phyloP scores from a whole-genome alignment of 202 grass and related monocot genomes.

The Setaria italica region DNA sequence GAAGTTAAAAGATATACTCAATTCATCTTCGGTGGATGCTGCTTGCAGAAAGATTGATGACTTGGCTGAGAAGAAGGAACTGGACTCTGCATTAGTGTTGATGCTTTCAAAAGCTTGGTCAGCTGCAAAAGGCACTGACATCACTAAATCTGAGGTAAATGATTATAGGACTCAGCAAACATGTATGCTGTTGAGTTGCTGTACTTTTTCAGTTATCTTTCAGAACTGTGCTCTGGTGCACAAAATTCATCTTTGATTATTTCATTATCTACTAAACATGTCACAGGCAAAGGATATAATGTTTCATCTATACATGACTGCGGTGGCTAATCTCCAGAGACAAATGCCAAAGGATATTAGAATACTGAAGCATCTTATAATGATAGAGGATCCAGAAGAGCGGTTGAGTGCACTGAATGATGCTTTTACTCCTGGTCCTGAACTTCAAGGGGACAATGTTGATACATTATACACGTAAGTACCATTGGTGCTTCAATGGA shows the following conservation, averaged over 20 bases:
- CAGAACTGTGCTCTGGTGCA: neutral
- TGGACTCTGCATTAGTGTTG: constrained; percentile 70
- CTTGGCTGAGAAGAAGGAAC: constrained; percentile 86
- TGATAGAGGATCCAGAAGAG: constrained; percentile 79
- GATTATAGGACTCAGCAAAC: neutral
- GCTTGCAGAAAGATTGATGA: constrained; percentile 90
- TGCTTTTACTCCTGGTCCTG: constrained; percentile 80
- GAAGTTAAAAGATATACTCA: constrained; percentile 88
- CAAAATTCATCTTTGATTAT: neutral
- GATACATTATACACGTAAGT: constrained; percentile 86
- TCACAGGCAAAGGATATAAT: constrained; percentile 76
- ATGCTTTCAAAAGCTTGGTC: constrained; percentile 94
- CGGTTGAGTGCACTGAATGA: constrained; percentile 66
- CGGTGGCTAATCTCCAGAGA: constrained; percentile 77
- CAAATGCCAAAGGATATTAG: constrained; percentile 92
- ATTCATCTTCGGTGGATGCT: constrained; percentile 69
- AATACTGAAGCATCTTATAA: constrained; percentile 86
- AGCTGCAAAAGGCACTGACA: constrained; percentile 81
- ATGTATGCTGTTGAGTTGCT: neutral
- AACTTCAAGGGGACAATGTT: constrained; percentile 74
- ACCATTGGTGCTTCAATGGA: neutral
- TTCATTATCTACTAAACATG: constrained; percentile 5
- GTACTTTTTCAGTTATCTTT: neutral
- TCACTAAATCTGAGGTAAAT: constrained; percentile 83
- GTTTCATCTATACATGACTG: constrained; percentile 85